Base-by-base conservation (phyloP, 495 filamentous ascomycete species). In the Amphirosellinia nigrospora region DNA sequence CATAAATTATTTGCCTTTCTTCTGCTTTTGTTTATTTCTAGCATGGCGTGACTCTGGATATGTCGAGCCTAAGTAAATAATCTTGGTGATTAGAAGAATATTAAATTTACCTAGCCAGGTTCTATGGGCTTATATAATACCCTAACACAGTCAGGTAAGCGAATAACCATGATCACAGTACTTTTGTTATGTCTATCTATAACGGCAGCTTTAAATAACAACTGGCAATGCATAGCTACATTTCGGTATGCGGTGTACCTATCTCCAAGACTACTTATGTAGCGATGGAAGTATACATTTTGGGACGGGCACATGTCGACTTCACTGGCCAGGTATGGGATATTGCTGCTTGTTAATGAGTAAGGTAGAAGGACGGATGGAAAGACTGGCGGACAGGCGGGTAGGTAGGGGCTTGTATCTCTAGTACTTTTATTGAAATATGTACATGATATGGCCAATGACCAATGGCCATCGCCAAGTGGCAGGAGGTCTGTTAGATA, bases 101-200 rank as follows among this genome's bases (percentile, higher is more conserved):
- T n/a, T n/a, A n/a, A n/a, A n/a, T n/a, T n/a, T n/a, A n/a, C n/a
- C n/a, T n/a, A n/a, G n/a, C n/a, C n/a, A n/a, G n/a, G n/a, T 36
- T 36, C 16, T 32, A 11, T 23, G 10, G 16, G 55, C 55, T 58
- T 58, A 58, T 58, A 30, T 58, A 58, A 58, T 58, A 58, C 11
- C 19, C 28, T 10, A n/a, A 9, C 53, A 56, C 53, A 56, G 53
- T 56, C 30, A 56, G 53, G 53, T 21, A 26, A 32, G 6, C 48
- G 48, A 53, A 28, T 10, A 58, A 19, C 36, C 19, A 58, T 1
- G 30, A 58, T 58, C 38, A 58, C 32, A 58, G 55, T 58, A 58
- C 36, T 58, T 34, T 32, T 34, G 15, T 36, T 34, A 5, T 30
- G 19, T 19, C 16, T 36, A 30, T 19, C 16, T 36, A 36, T 58